Percentiles rank a stretch among this genome's conserved stretches.
phyloP scores from a whole-genome alignment of 345 rosid genomes.

The Populus simonii region DNA sequence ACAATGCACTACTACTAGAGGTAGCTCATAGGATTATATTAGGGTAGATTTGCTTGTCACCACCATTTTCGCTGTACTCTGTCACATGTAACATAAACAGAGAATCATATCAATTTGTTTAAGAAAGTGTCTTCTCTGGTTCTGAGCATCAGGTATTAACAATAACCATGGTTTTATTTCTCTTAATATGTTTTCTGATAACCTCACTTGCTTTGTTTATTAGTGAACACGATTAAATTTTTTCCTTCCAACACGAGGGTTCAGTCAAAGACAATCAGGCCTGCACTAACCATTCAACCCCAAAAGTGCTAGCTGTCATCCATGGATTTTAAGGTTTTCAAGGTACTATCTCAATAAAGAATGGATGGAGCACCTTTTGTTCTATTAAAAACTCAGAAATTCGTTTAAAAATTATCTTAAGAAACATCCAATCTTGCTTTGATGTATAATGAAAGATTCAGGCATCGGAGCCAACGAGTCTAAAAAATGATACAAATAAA shows the following conservation, averaged over 20 bases:
- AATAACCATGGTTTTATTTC: background rate
- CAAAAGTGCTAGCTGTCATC: background rate
- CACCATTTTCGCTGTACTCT: constrained; percentile 2
- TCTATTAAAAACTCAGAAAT: too few species aligned
- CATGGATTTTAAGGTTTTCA: background rate
- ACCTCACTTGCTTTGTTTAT: background rate
- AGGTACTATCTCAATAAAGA: too few species aligned
- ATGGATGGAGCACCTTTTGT: too few species aligned
- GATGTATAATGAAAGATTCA: background rate
- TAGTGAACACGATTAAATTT: background rate
- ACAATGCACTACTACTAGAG: constrained; percentile 20
- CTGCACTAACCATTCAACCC: background rate
- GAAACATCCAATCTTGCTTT: background rate
- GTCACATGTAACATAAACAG: constrained; percentile 32
- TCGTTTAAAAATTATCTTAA: too few species aligned
- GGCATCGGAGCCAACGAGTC: background rate
- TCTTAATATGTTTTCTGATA: background rate
- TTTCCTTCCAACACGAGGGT: background rate
- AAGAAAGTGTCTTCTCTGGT: background rate
- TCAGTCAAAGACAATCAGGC: background rate
- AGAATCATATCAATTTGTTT: constrained; percentile 11
- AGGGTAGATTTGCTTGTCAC: constrained; percentile 6
- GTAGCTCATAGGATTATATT: constrained; percentile 21
- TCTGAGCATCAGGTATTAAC: background rate
- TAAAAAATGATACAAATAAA: background rate